Base-by-base conservation (phyloP, 495 filamentous ascomycete species). In the Annulohypoxylon moriforme region DNA sequence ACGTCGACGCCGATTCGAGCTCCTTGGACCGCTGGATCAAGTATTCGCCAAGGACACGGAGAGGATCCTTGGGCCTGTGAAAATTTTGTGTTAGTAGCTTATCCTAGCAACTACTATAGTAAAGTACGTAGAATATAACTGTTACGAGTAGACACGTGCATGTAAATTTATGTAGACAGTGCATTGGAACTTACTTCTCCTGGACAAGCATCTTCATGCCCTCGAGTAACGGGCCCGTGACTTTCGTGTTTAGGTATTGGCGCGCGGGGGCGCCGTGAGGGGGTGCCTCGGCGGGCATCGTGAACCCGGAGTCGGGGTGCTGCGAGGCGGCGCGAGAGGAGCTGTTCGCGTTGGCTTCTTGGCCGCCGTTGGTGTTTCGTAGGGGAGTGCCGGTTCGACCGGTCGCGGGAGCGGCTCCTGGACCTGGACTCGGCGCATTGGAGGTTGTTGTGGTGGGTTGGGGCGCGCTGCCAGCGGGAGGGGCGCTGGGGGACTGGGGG, bases 141-240 rank as follows among this genome's bases (percentile, higher is more conserved):
- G 42, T 16, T 6, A 46, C 42, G 36, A 40, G 36, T n/a, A 2
- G 36, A 24, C 38, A 14, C 38, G n/a, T 14, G 14, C 13, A 42
- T 8, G 16, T 18, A 24, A 13, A 53, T n/a, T n/a, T 13, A 36
- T 3, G 38, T 38, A 65, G 59, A 53, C 24, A 31, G n/a, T 2
- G 20, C 8, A 33, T n/a, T 49, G 5, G 58, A 56, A 86, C 92
- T 77, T 82, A 96, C 94, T 94, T 92, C 53, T 94, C 90, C 67
- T 87, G 89, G 2, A 92, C 93, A 36, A 99, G 71, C 71, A 86
- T 81, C 85, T 97, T 98, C 94, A 99, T 94, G 6, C 93, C 96
- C 73, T 98, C 94, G 34, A 99, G 78, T 68, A 99, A 76, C 59
- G 90, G 87, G 7, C 90, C 91, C 14, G 94, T 95, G 60, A 99